Evolutionary conservation across 1,284 basidiomycete genomes (phyloP).

Genomic region (Ganoderma lingzhi): DNA sequence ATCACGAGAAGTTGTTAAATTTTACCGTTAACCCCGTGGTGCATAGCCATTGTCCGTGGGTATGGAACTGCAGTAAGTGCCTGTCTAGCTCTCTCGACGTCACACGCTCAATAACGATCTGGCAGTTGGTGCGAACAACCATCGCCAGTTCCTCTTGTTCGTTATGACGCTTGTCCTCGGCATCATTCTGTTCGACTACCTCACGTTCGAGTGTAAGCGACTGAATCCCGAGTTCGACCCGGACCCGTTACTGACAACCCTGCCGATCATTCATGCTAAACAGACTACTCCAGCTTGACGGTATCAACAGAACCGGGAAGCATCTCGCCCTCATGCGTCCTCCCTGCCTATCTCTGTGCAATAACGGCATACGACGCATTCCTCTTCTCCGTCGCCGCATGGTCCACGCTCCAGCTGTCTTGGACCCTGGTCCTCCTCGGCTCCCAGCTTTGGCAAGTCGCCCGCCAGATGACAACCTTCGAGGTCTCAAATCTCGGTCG

Average conservation of each 20-base stretch:
- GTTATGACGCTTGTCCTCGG: constrained; percentile 86
- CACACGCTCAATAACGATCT: constrained; percentile 7
- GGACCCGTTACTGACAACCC: background rate
- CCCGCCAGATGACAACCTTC: constrained; percentile 94
- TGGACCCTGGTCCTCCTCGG: constrained; percentile 93
- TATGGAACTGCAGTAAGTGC: constrained; percentile 94
- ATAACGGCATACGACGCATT: constrained; percentile 82
- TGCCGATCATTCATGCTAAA: background rate
- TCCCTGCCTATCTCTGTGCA: constrained; percentile 75
- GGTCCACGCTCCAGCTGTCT: constrained; percentile 91
- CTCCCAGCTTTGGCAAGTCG: constrained; percentile 92
- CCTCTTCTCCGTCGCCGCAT: constrained; percentile 81
- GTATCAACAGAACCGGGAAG: constrained; percentile 49
- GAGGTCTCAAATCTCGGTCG: constrained; percentile 96
- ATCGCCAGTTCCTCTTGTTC: constrained; percentile 94
- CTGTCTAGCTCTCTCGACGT: constrained; percentile 16
- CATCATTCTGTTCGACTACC: constrained; percentile 82
- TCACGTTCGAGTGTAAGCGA: constrained; percentile 81
- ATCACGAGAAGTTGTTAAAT: background rate
- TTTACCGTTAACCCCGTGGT: constrained; percentile 3
- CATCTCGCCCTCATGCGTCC: constrained; percentile 68
- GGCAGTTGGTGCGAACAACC: constrained; percentile 92
- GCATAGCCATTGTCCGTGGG: constrained; percentile 94
- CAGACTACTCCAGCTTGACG: constrained; percentile 60
- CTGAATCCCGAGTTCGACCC: constrained; percentile 16